Evolutionary conservation across 1,139 yeast genomes (phyloP).

Genomic region (Kodamaea suecica): DNA sequence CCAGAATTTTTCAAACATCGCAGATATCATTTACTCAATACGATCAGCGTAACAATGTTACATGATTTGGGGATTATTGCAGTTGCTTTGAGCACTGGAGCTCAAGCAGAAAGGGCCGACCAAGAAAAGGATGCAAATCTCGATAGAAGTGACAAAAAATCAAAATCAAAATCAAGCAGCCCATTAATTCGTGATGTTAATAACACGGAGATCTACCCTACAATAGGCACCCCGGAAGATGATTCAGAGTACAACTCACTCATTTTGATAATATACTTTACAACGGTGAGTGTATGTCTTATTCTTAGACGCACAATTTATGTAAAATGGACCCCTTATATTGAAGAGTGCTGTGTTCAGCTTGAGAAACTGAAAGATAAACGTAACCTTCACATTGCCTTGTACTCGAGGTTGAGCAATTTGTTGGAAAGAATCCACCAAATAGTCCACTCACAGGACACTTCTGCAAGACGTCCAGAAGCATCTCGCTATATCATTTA

Average conservation of each 20-base stretch:
- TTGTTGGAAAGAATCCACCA: slow-evolving; percentile 63
- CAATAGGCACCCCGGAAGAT: not conserved
- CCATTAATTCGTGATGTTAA: too few species aligned
- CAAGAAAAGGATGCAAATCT: not conserved
- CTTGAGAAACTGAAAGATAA: slow-evolving; percentile 38
- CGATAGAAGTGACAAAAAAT: not conserved
- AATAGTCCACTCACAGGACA: slow-evolving; percentile 41
- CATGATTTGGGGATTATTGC: slow-evolving; percentile 72
- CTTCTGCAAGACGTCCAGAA: slow-evolving; percentile 21
- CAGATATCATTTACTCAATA: slow-evolving; percentile 67
- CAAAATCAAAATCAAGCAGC: too few species aligned
- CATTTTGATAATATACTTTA: slow-evolving; percentile 46
- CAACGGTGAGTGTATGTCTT: slow-evolving; percentile 51
- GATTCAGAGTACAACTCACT: slow-evolving; percentile 39
- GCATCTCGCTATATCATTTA: slow-evolving; percentile 32
- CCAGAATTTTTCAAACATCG: slow-evolving; percentile 80
- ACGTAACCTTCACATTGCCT: slow-evolving; percentile 44
- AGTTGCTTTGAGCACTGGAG: not conserved
- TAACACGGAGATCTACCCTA: not conserved
- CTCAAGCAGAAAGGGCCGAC: not conserved
- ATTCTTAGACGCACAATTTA: slow-evolving; percentile 51
- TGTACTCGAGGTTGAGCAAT: slow-evolving; percentile 58
- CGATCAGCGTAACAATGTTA: slow-evolving; percentile 64
- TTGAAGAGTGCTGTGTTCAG: slow-evolving; percentile 57
- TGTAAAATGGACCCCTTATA: slow-evolving; percentile 57